Evolutionary conservation across 1,139 yeast species (phyloP).

Genomic region (Meyerozyma smithsonii): DNA sequence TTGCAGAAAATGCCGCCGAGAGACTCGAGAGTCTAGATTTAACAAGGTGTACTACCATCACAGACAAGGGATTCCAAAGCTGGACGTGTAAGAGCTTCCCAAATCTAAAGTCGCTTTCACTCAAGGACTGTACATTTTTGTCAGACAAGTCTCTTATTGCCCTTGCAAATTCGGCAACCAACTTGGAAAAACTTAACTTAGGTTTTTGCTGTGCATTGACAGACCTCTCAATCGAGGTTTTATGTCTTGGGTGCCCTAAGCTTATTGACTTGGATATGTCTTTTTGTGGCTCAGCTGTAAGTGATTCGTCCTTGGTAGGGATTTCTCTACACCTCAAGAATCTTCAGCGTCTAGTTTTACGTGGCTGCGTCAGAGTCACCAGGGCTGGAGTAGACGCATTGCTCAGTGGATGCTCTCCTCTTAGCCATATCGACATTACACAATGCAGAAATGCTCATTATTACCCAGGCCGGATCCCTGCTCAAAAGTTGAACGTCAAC

Average conservation of each 20-base stretch:
- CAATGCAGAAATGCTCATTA: conserved; percentile 63
- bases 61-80: conserved; percentile 65
- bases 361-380: conserved; percentile 73
- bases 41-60: conserved; percentile 72
- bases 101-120: conserved; percentile 44
- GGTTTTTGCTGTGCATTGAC: conserved; percentile 75
- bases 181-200: conserved; percentile 51
- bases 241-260: conserved; percentile 60
- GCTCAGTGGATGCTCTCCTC: conserved; percentile 50
- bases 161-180: conserved; percentile 57
- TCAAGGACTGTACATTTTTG: conserved; percentile 70
- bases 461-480: conserved; percentile 55
- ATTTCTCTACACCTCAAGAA: conserved; percentile 52
- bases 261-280: conserved; percentile 53
- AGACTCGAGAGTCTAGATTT: conserved; percentile 55
- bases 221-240: conserved; percentile 61
- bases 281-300: conserved; percentile 77
- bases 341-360: conserved; percentile 46
- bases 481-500: conserved; percentile 47
- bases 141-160: conserved; percentile 62
- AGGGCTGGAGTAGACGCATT: conserved; percentile 69
- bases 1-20: conserved; percentile 54
- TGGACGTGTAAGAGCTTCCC: conserved; percentile 59
- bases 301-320: conserved; percentile 62
- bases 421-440: conserved; percentile 53